phyloP scores from a whole-genome alignment of 169 alveolate species.

The Plasmodium chabaudi region DNA sequence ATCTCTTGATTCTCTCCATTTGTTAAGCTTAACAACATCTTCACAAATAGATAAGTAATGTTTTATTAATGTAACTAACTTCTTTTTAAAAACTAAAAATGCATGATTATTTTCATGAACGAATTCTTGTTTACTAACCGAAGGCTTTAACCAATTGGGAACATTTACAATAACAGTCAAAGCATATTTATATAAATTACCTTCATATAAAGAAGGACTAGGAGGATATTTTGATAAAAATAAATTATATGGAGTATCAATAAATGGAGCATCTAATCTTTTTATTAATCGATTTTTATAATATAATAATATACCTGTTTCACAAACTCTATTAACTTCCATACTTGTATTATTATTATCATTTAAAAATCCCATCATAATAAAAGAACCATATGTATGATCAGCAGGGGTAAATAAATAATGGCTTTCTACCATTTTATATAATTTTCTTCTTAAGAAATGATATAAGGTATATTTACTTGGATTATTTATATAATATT shows the following conservation, averaged over 20 bases:
- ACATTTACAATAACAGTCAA: conserved; percentile 90
- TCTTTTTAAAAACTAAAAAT: conserved; percentile 87
- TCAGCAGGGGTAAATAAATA: conserved; percentile 90
- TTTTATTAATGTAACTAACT: conserved; percentile 78
- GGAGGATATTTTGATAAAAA: conserved; percentile 82
- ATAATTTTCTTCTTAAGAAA: conserved; percentile 78
- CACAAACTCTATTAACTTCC: conserved; percentile 85
- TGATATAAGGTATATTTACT: conserved; percentile 76
- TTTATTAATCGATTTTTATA: conserved; percentile 89
- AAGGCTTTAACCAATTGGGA: conserved; percentile 92
- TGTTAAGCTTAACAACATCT: conserved; percentile 78
- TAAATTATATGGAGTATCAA: conserved; percentile 84
- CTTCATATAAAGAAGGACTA: conserved; percentile 70
- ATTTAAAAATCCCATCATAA: conserved; percentile 90
- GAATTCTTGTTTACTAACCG: conserved; percentile 92
- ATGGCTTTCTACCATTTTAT: conserved; percentile 85
- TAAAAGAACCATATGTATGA: conserved; percentile 87
- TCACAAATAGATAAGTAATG: conserved; percentile 83
- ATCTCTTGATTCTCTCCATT: conserved; percentile 81
- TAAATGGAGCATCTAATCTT: conserved; percentile 90
- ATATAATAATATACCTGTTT: conserved; percentile 91
- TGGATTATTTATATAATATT: conserved; percentile 66
- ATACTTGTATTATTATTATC: conserved; percentile 77
- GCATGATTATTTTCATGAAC: conserved; percentile 90
- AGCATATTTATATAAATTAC: conserved; percentile 85